A percentile compares a stretch with the other conserved stretches of the same genome.
Conservation (phyloP, 306 rosid genomes). For the Vigna angularis region DNA sequence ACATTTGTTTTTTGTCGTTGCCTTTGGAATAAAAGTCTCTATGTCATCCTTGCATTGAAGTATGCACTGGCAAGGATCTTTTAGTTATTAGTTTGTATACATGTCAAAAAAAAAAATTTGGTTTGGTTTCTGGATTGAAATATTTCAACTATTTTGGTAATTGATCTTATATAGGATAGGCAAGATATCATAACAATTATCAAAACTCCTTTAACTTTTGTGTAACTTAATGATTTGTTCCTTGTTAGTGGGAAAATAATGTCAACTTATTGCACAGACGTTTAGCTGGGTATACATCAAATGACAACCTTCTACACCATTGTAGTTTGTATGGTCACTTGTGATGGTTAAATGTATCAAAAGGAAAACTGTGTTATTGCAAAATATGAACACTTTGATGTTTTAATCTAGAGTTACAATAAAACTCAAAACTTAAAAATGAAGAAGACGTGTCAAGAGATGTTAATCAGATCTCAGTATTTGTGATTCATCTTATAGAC, state of each 20-base stretch:
- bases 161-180: neutral
- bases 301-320: no score
- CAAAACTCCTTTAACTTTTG: neutral
- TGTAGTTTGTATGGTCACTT: no score
- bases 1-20: neutral
- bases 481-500: no score
- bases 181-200: neutral
- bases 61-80: neutral
- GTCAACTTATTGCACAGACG: neutral
- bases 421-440: no score
- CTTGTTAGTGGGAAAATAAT: neutral
- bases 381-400: no score
- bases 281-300: neutral
- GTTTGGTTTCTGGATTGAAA: neutral
- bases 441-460: no score
- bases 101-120: no score
- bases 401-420: no score
- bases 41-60: neutral
- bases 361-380: no score
- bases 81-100: neutral
- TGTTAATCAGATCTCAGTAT: no score
- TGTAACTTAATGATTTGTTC: neutral
- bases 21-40: neutral
- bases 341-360: no score
- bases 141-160: neutral